phyloP scores from a whole-genome alignment of 495 filamentous ascomycete genomes.

The Tuber calosporum region DNA sequence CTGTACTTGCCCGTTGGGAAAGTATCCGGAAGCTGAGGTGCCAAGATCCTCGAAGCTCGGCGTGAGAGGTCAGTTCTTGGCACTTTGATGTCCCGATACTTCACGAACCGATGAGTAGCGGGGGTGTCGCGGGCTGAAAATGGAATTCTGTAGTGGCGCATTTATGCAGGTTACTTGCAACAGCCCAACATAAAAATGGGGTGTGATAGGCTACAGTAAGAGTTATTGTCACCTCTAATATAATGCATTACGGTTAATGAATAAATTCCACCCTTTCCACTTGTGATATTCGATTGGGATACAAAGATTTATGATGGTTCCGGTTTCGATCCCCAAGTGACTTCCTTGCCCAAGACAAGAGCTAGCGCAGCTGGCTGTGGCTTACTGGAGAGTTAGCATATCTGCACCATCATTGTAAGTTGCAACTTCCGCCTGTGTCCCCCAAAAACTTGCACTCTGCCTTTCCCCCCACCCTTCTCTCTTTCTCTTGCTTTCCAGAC shows the following conservation, averaged over 20 bases:
- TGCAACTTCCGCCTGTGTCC: background rate
- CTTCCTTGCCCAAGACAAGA: background rate
- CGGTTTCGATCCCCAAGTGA: background rate
- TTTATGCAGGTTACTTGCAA: background rate
- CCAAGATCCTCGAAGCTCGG: background rate
- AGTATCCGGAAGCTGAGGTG: background rate
- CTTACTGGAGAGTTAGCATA: background rate
- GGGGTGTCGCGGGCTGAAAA: background rate
- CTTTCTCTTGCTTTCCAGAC: background rate
- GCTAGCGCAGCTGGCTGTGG: background rate
- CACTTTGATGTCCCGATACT: background rate
- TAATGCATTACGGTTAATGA: background rate
- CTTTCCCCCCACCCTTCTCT: too few relatives aligned
- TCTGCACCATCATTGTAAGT: background rate
- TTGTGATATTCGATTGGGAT: background rate
- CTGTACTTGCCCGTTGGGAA: background rate
- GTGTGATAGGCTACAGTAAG: background rate
- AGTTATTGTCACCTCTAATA: background rate
- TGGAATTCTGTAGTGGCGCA: background rate
- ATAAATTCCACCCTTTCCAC: background rate
- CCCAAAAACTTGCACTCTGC: background rate
- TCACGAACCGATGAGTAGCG: background rate
- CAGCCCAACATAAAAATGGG: background rate
- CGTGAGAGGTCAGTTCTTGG: background rate
- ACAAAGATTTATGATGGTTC: background rate